These are phyloP conservation scores for Linaria vulgaris DNA, from an alignment of 257 asterid species.

Conservation along the genomic window DNA sequence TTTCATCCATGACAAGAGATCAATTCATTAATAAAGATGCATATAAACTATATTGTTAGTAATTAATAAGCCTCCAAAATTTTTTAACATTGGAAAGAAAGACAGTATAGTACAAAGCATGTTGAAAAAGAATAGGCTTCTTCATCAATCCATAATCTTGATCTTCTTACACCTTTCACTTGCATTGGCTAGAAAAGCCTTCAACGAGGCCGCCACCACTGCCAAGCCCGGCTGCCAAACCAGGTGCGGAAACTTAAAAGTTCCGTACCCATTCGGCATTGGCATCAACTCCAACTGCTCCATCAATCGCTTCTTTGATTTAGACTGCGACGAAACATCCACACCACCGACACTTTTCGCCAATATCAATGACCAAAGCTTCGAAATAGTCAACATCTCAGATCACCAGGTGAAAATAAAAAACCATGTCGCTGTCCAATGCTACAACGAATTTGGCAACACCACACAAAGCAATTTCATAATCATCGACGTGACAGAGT, in stretches of 20 bases:
- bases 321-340: conserved; percentile 1
- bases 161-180: background rate
- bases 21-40: too few relatives aligned
- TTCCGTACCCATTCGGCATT: conserved; percentile 19
- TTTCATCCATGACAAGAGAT: too few relatives aligned
- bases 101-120: too few relatives aligned
- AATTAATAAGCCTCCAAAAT: too few relatives aligned
- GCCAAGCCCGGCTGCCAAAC: conserved; percentile 5
- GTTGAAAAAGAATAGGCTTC: background rate
- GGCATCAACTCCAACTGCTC: conserved; percentile 16
- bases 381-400: background rate
- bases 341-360: background rate
- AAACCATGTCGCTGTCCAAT: background rate
- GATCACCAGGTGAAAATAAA: background rate
- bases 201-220: background rate
- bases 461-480: background rate
- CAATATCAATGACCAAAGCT: background rate
- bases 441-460: background rate
- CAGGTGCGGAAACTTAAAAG: conserved; percentile 13
- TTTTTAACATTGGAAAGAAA: too few relatives aligned
- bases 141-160: background rate
- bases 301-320: conserved; percentile 6
- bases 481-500: background rate
- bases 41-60: too few relatives aligned
- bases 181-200: background rate